phyloP scores from a whole-genome alignment of 2,329 filamentous ascomycete genomes.

The Penicillium rolfsii region DNA sequence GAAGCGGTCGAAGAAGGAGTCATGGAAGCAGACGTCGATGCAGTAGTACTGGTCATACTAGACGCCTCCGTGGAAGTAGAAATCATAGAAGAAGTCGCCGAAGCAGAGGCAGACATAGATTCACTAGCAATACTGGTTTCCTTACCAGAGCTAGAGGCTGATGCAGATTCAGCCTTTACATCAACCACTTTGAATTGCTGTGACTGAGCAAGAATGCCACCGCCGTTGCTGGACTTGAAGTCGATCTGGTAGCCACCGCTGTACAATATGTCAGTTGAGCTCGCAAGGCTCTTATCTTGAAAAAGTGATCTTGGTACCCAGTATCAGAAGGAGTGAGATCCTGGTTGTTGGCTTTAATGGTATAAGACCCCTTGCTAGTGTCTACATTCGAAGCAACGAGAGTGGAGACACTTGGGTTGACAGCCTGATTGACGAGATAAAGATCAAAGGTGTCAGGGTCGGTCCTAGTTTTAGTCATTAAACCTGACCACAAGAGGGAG shows the following conservation, averaged over 20 bases:
- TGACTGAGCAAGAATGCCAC: slow-evolving; percentile 50
- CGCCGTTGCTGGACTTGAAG: slow-evolving; percentile 42
- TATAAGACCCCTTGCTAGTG: slow-evolving; percentile 40
- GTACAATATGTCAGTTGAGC: background rate
- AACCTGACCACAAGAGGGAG: background rate
- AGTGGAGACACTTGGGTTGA: slow-evolving; percentile 39
- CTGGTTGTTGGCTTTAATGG: slow-evolving; percentile 38
- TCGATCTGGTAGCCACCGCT: slow-evolving; percentile 50
- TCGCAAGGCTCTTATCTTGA: background rate
- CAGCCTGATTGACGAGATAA: slow-evolving; percentile 47
- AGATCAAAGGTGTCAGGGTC: slow-evolving; percentile 48
- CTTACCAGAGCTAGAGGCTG: slow-evolving; percentile 31
- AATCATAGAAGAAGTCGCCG: slow-evolving; percentile 22
- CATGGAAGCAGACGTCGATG: slow-evolving; percentile 17
- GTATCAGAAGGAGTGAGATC: slow-evolving; percentile 24
- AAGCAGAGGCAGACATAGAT: slow-evolving; percentile 25
- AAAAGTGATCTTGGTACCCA: slow-evolving; percentile 26
- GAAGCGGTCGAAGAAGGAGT: slow-evolving; percentile 17
- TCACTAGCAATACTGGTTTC: slow-evolving; percentile 32
- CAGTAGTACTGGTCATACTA: slow-evolving; percentile 19
- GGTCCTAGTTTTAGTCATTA: slow-evolving; percentile 33
- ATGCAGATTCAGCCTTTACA: slow-evolving; percentile 21
- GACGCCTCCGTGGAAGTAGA: slow-evolving; percentile 24
- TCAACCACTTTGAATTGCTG: slow-evolving; percentile 37
- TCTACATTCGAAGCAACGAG: slow-evolving; percentile 43